Percentiles rank a stretch among this genome's conserved stretches.
Evolutionary conservation across 1,284 basidiomycete species (phyloP).

Genomic region (Ceratobasidium sp.): DNA sequence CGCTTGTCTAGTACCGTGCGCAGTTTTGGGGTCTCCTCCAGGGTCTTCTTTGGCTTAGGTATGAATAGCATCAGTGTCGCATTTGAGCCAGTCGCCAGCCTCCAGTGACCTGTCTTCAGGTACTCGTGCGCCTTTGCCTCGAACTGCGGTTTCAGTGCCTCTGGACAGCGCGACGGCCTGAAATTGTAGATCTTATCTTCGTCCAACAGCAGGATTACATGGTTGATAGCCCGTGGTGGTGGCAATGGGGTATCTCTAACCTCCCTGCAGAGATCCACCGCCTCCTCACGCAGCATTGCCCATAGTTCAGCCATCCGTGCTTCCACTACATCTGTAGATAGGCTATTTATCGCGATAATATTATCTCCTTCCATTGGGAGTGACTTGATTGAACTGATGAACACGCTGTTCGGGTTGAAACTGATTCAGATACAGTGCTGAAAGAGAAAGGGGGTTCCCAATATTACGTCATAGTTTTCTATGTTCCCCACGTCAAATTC

Average conservation of each 20-base stretch:
- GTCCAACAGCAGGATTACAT: conserved; percentile 57
- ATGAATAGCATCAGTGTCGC: conserved; percentile 57
- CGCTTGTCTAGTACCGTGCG: conserved; percentile 55
- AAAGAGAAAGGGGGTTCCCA: conserved; percentile 53
- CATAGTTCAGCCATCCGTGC: conserved; percentile 46
- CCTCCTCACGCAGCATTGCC: conserved; percentile 49
- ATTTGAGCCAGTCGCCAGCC: conserved; percentile 51
- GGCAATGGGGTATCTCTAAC: conserved; percentile 52
- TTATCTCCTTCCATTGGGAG: conserved; percentile 43
- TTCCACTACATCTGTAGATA: conserved; percentile 48
- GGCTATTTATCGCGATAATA: not conserved
- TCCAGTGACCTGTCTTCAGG: conserved; percentile 52
- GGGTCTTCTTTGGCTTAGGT: conserved; percentile 53
- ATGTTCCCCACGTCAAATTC: conserved; percentile 55
- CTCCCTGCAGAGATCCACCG: conserved; percentile 51
- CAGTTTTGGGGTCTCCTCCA: conserved; percentile 44
- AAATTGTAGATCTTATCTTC: conserved; percentile 53
- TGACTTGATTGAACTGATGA: conserved; percentile 46
- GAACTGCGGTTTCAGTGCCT: conserved; percentile 53
- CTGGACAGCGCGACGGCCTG: conserved; percentile 54
- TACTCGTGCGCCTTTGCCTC: conserved; percentile 49
- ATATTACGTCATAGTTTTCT: conserved; percentile 52
- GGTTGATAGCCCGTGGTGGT: conserved; percentile 56
- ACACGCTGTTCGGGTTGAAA: conserved; percentile 50
- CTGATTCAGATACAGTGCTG: conserved; percentile 51